Evolutionary conservation across 495 filamentous ascomycete genomes (phyloP).

Genomic region (Bombardia bombarda): DNA sequence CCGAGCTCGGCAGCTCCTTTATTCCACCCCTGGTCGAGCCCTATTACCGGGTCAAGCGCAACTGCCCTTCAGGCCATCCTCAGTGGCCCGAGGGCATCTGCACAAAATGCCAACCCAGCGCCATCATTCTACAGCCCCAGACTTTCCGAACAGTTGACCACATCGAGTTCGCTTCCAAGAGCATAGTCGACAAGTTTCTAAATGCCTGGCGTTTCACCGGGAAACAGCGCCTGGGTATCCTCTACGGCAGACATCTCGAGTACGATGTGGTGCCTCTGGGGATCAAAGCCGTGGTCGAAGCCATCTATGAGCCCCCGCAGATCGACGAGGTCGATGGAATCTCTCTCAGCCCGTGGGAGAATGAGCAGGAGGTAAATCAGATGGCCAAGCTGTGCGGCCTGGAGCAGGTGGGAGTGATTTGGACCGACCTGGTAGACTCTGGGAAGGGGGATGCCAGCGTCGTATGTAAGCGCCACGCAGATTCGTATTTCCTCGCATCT

Average conservation of each 20-base stretch:
- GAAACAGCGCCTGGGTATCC: constrained; percentile 74
- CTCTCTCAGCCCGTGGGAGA: constrained; percentile 79
- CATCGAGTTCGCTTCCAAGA: constrained; percentile 83
- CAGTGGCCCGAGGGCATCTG: constrained; percentile 97
- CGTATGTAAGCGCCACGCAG: constrained; percentile 90
- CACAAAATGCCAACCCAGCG: constrained; percentile 96
- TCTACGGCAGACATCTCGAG: constrained; percentile 87
- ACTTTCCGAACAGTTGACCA: constrained; percentile 97
- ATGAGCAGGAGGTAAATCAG: constrained; percentile 74
- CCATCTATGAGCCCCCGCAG: constrained; percentile 95
- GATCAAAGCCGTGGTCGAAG: constrained; percentile 93
- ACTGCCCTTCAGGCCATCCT: constrained; percentile 90
- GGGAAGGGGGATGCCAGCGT: constrained; percentile 73
- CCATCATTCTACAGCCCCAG: constrained; percentile 91
- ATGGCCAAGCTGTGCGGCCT: constrained; percentile 80
- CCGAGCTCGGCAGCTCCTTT: constrained; percentile 82
- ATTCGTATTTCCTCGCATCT: constrained; percentile 90
- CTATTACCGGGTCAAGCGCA: constrained; percentile 77
- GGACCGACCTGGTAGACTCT: constrained; percentile 84
- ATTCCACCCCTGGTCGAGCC: constrained; percentile 95
- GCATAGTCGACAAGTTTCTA: constrained; percentile 76
- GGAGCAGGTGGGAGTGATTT: constrained; percentile 88
- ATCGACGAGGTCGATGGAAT: constrained; percentile 85
- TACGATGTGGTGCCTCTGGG: constrained; percentile 90
- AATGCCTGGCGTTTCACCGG: constrained; percentile 83